A percentile compares a stretch with the other conserved stretches of the same genome.
Conservation (phyloP, 768 basidiomycete genomes). For the Myochromella boudieri region DNA sequence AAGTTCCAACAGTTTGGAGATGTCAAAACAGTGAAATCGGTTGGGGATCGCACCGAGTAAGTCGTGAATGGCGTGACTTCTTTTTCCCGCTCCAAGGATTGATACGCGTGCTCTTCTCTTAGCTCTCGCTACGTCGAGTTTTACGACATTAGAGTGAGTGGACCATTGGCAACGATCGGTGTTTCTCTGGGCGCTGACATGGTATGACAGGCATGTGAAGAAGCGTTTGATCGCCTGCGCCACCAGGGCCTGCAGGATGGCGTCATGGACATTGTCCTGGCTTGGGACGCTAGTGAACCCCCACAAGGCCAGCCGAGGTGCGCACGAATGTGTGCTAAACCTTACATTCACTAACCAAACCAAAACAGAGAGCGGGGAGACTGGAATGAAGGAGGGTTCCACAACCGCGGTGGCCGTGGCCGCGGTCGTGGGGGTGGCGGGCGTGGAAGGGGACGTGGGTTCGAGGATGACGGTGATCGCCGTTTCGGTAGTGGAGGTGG, state of each 20-base stretch:
- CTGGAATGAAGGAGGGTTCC: slow-evolving; percentile 33
- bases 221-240: slow-evolving; percentile 78
- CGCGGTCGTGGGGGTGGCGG: slow-evolving; percentile 42
- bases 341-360: neutral
- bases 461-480: slow-evolving; percentile 48
- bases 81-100: neutral
- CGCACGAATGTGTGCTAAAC: neutral
- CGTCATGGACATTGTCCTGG: slow-evolving; percentile 82
- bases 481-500: slow-evolving; percentile 38
- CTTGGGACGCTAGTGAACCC: slow-evolving; percentile 73
- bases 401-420: slow-evolving; percentile 40
- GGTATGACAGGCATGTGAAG: slow-evolving; percentile 61
- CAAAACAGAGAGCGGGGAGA: slow-evolving; percentile 24
- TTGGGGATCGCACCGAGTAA: slow-evolving; percentile 64
- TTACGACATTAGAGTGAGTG: slow-evolving; percentile 80
- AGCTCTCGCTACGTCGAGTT: slow-evolving; percentile 94
- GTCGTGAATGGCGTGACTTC: slow-evolving; percentile 12
- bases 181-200: slow-evolving; percentile 9
- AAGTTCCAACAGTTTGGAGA: slow-evolving; percentile 91
- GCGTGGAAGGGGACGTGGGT: slow-evolving; percentile 37
- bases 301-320: slow-evolving; percentile 27
- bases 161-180: neutral
- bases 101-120: too few relatives aligned
- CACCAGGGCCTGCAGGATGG: slow-evolving; percentile 83
- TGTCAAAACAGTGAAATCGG: slow-evolving; percentile 74